A percentile compares a stretch with the other conserved stretches of the same genome.
Evolutionary conservation across 805 yeast species (phyloP).

Genomic region (Candida namnaoensis): DNA sequence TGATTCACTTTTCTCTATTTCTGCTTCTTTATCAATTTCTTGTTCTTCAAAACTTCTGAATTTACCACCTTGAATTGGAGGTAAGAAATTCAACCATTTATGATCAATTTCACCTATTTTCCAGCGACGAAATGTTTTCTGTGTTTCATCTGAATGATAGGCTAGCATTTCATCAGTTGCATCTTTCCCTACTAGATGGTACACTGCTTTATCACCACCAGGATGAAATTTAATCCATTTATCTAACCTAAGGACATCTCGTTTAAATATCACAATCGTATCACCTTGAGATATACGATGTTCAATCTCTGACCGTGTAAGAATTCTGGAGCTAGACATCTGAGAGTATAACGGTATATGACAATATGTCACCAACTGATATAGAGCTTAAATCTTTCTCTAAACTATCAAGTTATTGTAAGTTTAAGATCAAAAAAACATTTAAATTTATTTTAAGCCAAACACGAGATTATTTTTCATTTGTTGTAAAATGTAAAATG

Average conservation of each 20-base stretch:
- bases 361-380: no score
- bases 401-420: no score
- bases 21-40: neutral
- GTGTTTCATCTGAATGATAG: conserved; percentile 61
- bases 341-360: no score
- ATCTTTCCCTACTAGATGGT: conserved; percentile 81
- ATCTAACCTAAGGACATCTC: conserved; percentile 54
- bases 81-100: conserved; percentile 67
- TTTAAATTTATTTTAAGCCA: no score
- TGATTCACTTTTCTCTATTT: no score
- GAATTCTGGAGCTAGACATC: conserved; percentile 13
- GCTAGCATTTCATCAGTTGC: conserved; percentile 89
- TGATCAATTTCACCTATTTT: conserved; percentile 56
- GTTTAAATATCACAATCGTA: conserved; percentile 58
- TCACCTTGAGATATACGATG: conserved; percentile 59
- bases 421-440: no score
- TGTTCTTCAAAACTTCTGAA: conserved; percentile 26
- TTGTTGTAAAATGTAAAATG: no score
- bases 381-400: no score
- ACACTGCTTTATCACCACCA: conserved; percentile 81
- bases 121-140: conserved; percentile 42
- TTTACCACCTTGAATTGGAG: conserved; percentile 82
- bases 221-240: conserved; percentile 73
- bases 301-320: conserved; percentile 40
- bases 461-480: no score